Evolutionary conservation across 2,329 filamentous ascomycete species (phyloP).

Genomic region (Neofusicoccum cordaticola): DNA sequence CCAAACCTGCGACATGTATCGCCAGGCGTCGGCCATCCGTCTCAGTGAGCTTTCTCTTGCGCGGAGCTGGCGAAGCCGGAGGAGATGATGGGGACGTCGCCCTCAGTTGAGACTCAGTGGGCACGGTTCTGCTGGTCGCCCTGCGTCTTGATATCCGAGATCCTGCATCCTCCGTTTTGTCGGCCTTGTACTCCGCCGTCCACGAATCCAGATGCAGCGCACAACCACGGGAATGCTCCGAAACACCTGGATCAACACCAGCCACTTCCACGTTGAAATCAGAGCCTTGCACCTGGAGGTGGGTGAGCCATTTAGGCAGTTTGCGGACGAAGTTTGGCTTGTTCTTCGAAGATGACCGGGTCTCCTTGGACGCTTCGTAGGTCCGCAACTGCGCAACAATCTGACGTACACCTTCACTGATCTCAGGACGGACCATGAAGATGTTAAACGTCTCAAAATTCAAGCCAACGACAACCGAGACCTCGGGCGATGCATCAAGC

Average conservation of each 20-base stretch:
- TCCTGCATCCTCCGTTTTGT: slow-evolving; percentile 65
- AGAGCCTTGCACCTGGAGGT: slow-evolving; percentile 79
- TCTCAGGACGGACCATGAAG: slow-evolving; percentile 87
- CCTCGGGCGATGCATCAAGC: slow-evolving; percentile 78
- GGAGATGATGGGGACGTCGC: slow-evolving; percentile 50
- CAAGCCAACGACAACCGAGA: slow-evolving; percentile 76
- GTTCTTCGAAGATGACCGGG: slow-evolving; percentile 45
- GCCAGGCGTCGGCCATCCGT: slow-evolving; percentile 80
- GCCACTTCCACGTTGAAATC: slow-evolving; percentile 90
- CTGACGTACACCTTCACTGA: slow-evolving; percentile 86
- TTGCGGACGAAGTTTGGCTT: slow-evolving; percentile 66
- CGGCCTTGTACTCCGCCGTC: slow-evolving; percentile 83
- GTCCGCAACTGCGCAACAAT: slow-evolving; percentile 77
- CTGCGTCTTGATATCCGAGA: slow-evolving; percentile 63
- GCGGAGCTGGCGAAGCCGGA: slow-evolving; percentile 36
- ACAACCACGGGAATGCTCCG: slow-evolving; percentile 75
- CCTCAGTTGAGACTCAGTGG: slow-evolving; percentile 60
- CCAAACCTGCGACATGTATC: slow-evolving; percentile 77
- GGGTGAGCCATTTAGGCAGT: slow-evolving; percentile 78
- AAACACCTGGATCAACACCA: slow-evolving; percentile 80
- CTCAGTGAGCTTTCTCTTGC: slow-evolving; percentile 51
- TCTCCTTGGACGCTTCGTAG: slow-evolving; percentile 53
- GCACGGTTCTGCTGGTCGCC: slow-evolving; percentile 62
- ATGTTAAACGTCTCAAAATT: slow-evolving; percentile 83
- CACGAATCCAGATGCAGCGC: slow-evolving; percentile 85